These are phyloP conservation scores for Acanthamoeba rhysodes DNA, from an alignment of 208 protist genomes.

Conservation along the genomic window DNA sequence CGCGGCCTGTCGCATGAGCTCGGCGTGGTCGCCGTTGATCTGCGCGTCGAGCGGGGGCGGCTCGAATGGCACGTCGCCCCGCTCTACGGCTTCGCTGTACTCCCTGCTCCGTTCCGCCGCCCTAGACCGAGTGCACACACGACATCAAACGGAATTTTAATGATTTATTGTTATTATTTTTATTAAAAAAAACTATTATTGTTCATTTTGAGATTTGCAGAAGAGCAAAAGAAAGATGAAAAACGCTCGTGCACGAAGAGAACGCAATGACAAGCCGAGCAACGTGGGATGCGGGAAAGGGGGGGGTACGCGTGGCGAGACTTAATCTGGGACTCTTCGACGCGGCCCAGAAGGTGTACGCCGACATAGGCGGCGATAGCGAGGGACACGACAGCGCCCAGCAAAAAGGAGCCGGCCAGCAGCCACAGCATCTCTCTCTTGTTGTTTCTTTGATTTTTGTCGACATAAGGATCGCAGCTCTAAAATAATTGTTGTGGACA, in stretches of 20 bases:
- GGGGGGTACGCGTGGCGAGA: background rate
- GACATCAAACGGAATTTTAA: background rate
- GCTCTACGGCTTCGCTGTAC: conserved; percentile 11
- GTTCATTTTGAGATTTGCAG: too few species aligned
- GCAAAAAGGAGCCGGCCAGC: conserved; percentile 5
- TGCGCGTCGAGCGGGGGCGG: conserved; percentile 63
- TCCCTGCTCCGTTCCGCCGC: background rate
- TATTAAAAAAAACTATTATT: background rate
- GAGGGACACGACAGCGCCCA: background rate
- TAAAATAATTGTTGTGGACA: too few species aligned
- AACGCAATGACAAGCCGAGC: too few species aligned
- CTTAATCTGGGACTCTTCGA: background rate
- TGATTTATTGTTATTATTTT: background rate
- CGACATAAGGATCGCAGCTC: too few species aligned
- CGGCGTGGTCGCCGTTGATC: conserved; percentile 32
- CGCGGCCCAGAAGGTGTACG: background rate
- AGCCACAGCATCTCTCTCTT: background rate
- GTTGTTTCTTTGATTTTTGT: background rate
- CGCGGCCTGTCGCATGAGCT: conserved; percentile 17
- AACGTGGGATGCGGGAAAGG: background rate
- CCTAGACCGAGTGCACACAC: background rate
- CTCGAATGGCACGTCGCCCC: conserved; percentile 41
- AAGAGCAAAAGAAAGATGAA: too few species aligned
- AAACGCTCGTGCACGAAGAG: too few species aligned
- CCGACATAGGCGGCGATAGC: background rate